A percentile compares a stretch with the other conserved stretches of the same genome.
These are phyloP conservation scores for Ashbya aceris DNA, from an alignment of 1,139 yeast genomes.

Conservation along the genomic window DNA sequence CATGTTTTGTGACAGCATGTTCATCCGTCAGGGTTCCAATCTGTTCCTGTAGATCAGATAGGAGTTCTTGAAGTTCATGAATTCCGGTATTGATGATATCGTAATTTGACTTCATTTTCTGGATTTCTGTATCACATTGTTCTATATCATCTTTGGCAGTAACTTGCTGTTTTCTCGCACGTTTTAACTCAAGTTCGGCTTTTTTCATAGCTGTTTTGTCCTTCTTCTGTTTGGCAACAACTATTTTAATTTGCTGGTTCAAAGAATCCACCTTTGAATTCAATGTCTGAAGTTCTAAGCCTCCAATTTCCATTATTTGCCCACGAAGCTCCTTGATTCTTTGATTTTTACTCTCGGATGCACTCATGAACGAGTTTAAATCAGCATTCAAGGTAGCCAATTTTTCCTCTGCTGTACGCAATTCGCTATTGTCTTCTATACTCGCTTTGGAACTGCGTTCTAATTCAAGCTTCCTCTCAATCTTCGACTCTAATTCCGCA, in stretches of 20 bases:
- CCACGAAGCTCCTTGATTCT: conserved; percentile 57
- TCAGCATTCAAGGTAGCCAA: conserved; percentile 13
- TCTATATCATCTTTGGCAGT: conserved; percentile 24
- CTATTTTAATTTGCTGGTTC: conserved; percentile 55
- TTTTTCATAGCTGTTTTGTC: conserved; percentile 57
- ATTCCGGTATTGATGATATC: conserved; percentile 20
- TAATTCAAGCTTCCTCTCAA: conserved; percentile 28
- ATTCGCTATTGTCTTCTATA: conserved; percentile 25
- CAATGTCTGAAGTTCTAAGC: conserved; percentile 72
- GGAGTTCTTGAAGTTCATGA: conserved; percentile 32
- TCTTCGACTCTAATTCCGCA: conserved; percentile 20
- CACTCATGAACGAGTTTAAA: conserved; percentile 37
- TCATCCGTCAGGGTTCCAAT: conserved; percentile 21
- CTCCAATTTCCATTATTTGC: conserved; percentile 85
- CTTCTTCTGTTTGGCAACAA: conserved; percentile 49
- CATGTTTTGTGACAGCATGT: conserved; percentile 32
- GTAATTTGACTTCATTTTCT: conserved; percentile 41
- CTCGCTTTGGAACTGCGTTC: conserved; percentile 12
- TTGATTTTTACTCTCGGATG: conserved; percentile 50
- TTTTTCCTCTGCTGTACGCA: conserved; percentile 33
- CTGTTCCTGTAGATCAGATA: conserved; percentile 30
- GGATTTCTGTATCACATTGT: conserved; percentile 43
- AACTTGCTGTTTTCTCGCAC: conserved; percentile 40
- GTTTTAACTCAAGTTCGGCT: conserved; percentile 54
- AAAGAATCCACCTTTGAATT: conserved; percentile 75